Evolutionary conservation across 2,329 filamentous ascomycete species (phyloP), one percentile per base, ranked within the genome.

Genomic region (Fusarium caatingaense): DNA sequence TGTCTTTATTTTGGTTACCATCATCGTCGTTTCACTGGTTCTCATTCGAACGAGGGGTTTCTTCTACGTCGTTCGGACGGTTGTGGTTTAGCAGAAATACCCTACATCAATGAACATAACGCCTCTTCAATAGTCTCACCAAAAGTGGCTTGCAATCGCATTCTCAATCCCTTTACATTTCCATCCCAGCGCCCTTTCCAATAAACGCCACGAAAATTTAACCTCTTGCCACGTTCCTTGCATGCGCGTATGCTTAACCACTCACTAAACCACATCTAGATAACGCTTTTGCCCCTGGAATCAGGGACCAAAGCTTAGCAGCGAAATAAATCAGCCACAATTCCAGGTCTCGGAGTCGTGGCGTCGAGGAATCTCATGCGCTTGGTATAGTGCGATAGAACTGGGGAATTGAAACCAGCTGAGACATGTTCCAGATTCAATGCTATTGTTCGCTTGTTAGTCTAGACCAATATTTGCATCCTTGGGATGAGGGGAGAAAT

Each of bases 1-100:
- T 5, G 4, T 72, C 2, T 11, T 21, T 1, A 42, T 73, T 1
- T 7, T 72, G 5, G 42, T 64, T 3, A 69, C 59, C 1, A 63
- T 72, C 6, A 21, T 64, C 6, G 61, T 72, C 2, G 64, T 64
- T 40, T 15, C 23, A 2, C 48, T 60, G 0, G 57, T 69, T 20
- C 57, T 73, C 28, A 41, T 73, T 6, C 59, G 49, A 3, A 66
- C 34, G 3, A 66, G 71, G 8, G 70, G 70, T 3, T 72, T 72
- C 27, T 72, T 72, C 44, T 21, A 55, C 4, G 37, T 72, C 6
- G 18, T 72, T 28, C 25, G 64, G 5, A 54, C 32, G 11, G 34
- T 41, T 12, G 11, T 18, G 34, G 30, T n/a, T 2, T 44, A 27
- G 18, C 11, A 16, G 12, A 18, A 8, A 8, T 11, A 40, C 34